phyloP scores from a whole-genome alignment of 78 protist species.

The Dictyostelium brefeldianum region DNA sequence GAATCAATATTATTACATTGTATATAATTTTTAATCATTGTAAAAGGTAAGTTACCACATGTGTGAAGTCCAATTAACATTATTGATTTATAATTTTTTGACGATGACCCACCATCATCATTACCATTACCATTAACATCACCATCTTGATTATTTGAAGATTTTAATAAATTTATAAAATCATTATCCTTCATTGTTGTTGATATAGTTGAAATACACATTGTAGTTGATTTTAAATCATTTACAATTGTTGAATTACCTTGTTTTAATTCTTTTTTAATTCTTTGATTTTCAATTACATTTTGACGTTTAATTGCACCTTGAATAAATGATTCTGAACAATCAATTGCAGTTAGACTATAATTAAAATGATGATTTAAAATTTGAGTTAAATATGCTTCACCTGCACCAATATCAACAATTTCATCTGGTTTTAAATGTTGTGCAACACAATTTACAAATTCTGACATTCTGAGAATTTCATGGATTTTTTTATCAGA shows the following conservation, averaged over 20 bases:
- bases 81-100: background rate
- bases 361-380: slow-evolving; percentile 52
- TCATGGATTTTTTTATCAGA: slow-evolving; percentile 55
- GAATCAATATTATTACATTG: slow-evolving; percentile 31
- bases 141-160: too few species aligned
- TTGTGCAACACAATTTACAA: background rate
- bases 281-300: slow-evolving; percentile 44
- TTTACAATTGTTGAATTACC: background rate
- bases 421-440: slow-evolving; percentile 9
- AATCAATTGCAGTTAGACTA: slow-evolving; percentile 45
- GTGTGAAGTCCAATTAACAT: slow-evolving; percentile 67
- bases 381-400: slow-evolving; percentile 57
- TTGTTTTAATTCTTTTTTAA: slow-evolving; percentile 3
- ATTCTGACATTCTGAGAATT: slow-evolving; percentile 44
- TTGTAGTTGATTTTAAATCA: slow-evolving; percentile 19
- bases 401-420: slow-evolving; percentile 68
- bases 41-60: slow-evolving; percentile 41
- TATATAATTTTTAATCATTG: slow-evolving; percentile 56
- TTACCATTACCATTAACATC: too few species aligned
- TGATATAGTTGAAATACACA: slow-evolving; percentile 51
- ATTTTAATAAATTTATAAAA: slow-evolving; percentile 11
- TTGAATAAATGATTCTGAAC: slow-evolving; percentile 47
- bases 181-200: slow-evolving; percentile 38
- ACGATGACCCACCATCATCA: background rate
- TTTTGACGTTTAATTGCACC: slow-evolving; percentile 50